Evolutionary conservation across 139 green algal genomes (phyloP), one percentile per base, ranked within the genome.

Genomic region (Pleodorina starrii): DNA sequence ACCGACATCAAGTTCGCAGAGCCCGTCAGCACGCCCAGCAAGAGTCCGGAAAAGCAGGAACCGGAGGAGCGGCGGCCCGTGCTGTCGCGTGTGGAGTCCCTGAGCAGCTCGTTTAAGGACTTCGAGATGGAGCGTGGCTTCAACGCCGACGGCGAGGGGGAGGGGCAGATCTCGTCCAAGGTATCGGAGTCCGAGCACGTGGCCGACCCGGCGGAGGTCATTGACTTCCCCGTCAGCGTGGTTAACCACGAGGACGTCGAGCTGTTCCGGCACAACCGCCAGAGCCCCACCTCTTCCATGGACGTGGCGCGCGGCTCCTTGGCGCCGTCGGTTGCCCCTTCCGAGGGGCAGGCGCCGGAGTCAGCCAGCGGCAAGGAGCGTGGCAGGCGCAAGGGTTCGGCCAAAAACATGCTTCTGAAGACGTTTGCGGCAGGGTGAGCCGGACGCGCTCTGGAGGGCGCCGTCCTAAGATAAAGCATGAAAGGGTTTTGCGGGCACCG

Each of bases 31-130:
- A 94, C 90, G 0, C 91, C 93, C 36, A 92, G 82, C 40, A 94
- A 94, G 79, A 74, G 54, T 17, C 84, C 84, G 0, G 84, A 89
- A 23, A 89, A 89, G 40, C 84, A 81, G 50, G 69, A 82, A 32
- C 36, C 84, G 7, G 89, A 87, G 29, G 90, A 92, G n/a, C 51
- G 59, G 0, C 78, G 83, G 25, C 90, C 89, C 11, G 88, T 92
- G 68, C 86, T 95, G 36, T 94, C 91, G 1, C 90, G 93, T 9
- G 93, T 95, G 0, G 93, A 94, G 89, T 94, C 91, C 0, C 89
- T 95, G 0, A 94, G 90, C 57, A 93, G 90, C 89, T 94, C 89
- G 0, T 94, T 95, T 74, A 95, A 92, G 42, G 91, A 94, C 81
- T 93, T 93, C 69, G 91, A 93, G 40, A 85, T 92, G 68, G 91